Base-by-base conservation (phyloP, 139 green algal genomes). In the Limnomonas spitsbergensis region DNA sequence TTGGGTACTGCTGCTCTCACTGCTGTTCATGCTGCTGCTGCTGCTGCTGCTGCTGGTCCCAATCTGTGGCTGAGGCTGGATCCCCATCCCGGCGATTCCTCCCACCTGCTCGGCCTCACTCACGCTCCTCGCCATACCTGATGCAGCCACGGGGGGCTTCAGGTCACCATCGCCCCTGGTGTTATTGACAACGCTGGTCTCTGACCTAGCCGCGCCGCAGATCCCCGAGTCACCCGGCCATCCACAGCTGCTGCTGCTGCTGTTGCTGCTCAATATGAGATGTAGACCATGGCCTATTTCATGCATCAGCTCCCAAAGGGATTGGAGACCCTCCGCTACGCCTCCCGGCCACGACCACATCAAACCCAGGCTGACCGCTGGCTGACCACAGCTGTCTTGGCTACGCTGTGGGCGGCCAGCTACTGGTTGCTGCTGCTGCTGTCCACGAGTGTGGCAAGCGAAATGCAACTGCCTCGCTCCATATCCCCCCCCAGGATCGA, bases 261-360 rank as follows among this genome's bases (percentile, higher is more conserved):
- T 29, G 20, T 69, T 36, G 2, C 31, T 40, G 24, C 29, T 69
- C 38, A 82, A 76, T 36, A 79, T 4, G 14, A 81, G 71, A 70
- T 81, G 76, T 29, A 82, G 61, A 1, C 53, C 76, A 67, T 82
- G 81, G 31, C 77, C 81, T n/a, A 68, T 40, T 69, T 84, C 80
- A 53, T 84, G 80, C 37, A 80, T 37, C 53, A 84, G 75, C 75
- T 84, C 80, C 26, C 67, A 73, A 3, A 84, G 53, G 0, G 74
- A 67, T 1, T 38, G 31, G 1, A 76, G 40, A 6, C 27, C 52
- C 14, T 35, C 79, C 2, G 72, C 79, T 2, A 20, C 38, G 14
- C 73, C 74, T 3, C 9, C 66, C 14, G 52, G 71, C 78, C 72
- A 79, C 7, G 66, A 38, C 54, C 40, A 79, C 7, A 40, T 35